Conservation (phyloP, 2,329 filamentous ascomycete species). For the Talaromyces funiculosus region DNA sequence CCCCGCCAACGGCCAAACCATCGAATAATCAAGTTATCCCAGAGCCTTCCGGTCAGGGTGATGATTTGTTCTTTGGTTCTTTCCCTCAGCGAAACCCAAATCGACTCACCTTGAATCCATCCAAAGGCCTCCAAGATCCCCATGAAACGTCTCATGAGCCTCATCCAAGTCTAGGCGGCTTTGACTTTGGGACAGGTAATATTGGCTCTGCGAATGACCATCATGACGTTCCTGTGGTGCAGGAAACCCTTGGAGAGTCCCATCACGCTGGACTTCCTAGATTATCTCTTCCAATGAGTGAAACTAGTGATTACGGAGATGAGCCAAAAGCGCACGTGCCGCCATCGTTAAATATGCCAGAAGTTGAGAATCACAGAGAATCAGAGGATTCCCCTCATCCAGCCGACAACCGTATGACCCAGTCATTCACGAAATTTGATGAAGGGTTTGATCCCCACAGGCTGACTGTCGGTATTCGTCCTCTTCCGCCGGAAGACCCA, state of each 20-base stretch:
- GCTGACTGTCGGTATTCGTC: conserved; percentile 63
- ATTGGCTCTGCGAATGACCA: background rate
- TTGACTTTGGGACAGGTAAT: conserved; percentile 10
- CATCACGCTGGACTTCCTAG: conserved; percentile 20
- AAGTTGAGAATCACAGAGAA: conserved; percentile 17
- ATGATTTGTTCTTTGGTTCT: conserved; percentile 9
- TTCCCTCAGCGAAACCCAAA: background rate
- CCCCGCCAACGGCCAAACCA: background rate
- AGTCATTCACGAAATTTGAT: conserved; percentile 21
- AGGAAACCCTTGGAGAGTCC: conserved; percentile 1
- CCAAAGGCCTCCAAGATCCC: background rate
- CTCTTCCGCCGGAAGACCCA: conserved; percentile 79
- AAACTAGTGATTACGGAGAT: conserved; percentile 52
- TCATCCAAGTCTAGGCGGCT: conserved; percentile 7
- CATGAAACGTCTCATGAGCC: background rate
- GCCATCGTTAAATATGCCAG: conserved; percentile 29
- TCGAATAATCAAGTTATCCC: background rate
- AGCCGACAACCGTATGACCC: conserved; percentile 21
- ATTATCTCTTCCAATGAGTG: conserved; percentile 40
- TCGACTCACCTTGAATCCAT: background rate
- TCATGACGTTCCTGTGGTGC: conserved; percentile 7
- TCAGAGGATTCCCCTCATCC: conserved; percentile 15
- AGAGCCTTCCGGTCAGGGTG: background rate
- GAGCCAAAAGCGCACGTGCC: conserved; percentile 47
- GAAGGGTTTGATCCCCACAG: conserved; percentile 42